Conservation (phyloP, 192 early-diverging fungal species). For the Umbelopsis sp. region DNA sequence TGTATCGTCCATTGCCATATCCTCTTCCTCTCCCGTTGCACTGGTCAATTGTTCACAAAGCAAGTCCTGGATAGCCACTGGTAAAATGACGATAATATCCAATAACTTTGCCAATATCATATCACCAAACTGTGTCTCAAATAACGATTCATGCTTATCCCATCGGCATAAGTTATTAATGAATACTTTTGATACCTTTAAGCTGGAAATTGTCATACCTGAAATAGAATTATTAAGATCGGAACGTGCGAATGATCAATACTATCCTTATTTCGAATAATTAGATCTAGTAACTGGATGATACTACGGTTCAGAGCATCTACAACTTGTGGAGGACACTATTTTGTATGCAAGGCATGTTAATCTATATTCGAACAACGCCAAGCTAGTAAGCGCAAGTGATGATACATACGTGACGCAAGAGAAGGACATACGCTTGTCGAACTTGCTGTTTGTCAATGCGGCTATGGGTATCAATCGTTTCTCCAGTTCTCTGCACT, state of each 20-base stretch:
- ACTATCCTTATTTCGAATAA: background rate
- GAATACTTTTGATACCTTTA: background rate
- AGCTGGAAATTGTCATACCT: background rate
- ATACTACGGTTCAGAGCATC: conserved; percentile 1
- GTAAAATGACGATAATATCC: background rate
- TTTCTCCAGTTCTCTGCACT: background rate
- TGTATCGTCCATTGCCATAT: background rate
- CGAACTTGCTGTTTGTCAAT: conserved; percentile 14
- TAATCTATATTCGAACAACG: background rate
- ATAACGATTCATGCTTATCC: conserved; percentile 1
- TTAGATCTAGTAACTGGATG: conserved; percentile 3
- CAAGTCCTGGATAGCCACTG: background rate
- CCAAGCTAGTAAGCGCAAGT: too few species aligned
- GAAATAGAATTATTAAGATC: background rate
- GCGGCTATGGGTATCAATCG: background rate
- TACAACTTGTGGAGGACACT: conserved; percentile 4
- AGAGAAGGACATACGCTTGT: background rate
- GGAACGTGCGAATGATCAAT: background rate
- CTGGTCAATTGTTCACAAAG: background rate
- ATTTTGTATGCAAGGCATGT: background rate
- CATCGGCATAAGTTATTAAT: background rate
- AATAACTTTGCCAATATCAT: background rate
- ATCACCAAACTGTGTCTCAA: conserved; percentile 9
- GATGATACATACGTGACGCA: background rate
- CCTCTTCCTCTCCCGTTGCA: background rate